phyloP scores from a whole-genome alignment of 257 asterid genomes.

The Ophiorrhiza pumila region DNA sequence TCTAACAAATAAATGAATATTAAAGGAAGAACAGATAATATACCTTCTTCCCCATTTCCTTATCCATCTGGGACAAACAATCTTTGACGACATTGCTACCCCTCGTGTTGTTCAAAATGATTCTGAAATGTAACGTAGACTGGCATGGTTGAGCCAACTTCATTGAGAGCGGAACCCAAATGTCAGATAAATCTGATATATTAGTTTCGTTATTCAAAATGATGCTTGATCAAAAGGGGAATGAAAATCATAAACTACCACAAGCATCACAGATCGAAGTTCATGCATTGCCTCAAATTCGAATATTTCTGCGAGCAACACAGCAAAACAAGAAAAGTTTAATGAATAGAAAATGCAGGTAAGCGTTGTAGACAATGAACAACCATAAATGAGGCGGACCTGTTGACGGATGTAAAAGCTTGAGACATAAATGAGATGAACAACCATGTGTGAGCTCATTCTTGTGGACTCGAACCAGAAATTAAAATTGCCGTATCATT shows the following conservation, averaged over 20 bases:
- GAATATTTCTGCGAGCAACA: constrained; percentile 70
- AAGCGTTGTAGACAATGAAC: background rate
- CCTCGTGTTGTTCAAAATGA: constrained; percentile 75
- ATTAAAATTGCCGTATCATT: too few relatives aligned
- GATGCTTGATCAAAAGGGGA: constrained; percentile 92
- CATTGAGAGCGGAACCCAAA: constrained; percentile 89
- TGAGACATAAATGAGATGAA: constrained; percentile 31
- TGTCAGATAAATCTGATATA: constrained; percentile 78
- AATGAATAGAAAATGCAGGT: constrained; percentile 13
- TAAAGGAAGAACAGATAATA: constrained; percentile 12
- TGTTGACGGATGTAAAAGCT: background rate
- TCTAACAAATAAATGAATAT: constrained; percentile 8
- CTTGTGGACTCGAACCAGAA: too few relatives aligned
- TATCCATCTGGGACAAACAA: constrained; percentile 86
- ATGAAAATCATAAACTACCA: constrained; percentile 88
- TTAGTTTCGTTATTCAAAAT: constrained; percentile 64
- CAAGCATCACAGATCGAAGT: constrained; percentile 85
- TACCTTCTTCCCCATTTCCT: constrained; percentile 99
- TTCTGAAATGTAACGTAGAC: constrained; percentile 85
- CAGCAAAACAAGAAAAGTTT: constrained; percentile 13
- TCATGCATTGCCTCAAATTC: constrained; percentile 99
- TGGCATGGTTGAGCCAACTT: constrained; percentile 96
- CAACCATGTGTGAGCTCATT: constrained; percentile 87
- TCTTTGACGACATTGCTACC: constrained; percentile 75
- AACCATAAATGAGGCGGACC: background rate